phyloP scores from a whole-genome alignment of 345 rosid genomes.

The Clarkia xantiana region DNA sequence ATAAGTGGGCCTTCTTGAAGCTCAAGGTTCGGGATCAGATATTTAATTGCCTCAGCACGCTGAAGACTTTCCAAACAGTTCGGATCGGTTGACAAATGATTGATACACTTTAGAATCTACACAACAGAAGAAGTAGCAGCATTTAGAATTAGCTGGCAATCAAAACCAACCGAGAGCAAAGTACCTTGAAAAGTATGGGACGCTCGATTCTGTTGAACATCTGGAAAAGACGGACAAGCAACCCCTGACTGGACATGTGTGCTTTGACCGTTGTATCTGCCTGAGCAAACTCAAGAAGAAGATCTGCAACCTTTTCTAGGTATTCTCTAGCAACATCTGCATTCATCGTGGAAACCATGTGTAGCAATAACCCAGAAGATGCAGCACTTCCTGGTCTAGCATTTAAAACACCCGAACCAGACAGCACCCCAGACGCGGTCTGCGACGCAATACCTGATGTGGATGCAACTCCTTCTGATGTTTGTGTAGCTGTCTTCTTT shows the following conservation, averaged over 20 bases:
- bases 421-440: slow-evolving; percentile 83
- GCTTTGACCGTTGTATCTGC: slow-evolving; percentile 91
- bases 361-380: slow-evolving; percentile 82
- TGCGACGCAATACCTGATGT: slow-evolving; percentile 79
- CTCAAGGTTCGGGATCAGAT: slow-evolving; percentile 88
- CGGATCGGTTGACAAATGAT: slow-evolving; percentile 83
- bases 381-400: slow-evolving; percentile 97
- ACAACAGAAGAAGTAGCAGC: slow-evolving; percentile 7
- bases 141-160: slow-evolving; percentile 5
- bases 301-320: slow-evolving; percentile 93
- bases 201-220: slow-evolving; percentile 84
- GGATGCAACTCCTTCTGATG: slow-evolving; percentile 62
- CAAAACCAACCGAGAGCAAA: background rate
- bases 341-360: slow-evolving; percentile 79
- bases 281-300: slow-evolving; percentile 91
- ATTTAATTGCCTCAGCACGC: slow-evolving; percentile 90
- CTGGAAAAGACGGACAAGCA: slow-evolving; percentile 80
- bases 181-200: slow-evolving; percentile 80
- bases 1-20: slow-evolving; percentile 81
- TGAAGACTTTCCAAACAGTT: slow-evolving; percentile 95
- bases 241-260: slow-evolving; percentile 85
- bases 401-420: slow-evolving; percentile 95
- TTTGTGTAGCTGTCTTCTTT: slow-evolving; percentile 44
- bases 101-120: slow-evolving; percentile 75
- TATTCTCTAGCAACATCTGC: slow-evolving; percentile 91